Conservation (phyloP, 2,329 filamentous ascomycete species). For the Bipolaris victoriae region DNA sequence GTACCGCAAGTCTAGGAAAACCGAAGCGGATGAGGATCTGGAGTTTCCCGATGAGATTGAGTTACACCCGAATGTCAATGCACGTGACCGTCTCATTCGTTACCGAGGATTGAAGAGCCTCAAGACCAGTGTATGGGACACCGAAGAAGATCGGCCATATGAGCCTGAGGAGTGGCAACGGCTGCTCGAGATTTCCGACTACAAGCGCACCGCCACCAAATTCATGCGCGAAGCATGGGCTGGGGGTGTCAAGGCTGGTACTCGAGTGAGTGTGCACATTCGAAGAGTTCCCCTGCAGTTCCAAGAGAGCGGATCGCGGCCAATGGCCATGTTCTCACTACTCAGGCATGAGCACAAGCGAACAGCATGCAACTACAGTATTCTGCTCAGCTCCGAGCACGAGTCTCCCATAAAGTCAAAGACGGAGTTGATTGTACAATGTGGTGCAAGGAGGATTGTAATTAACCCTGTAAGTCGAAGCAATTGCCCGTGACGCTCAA, state of each 20-base stretch:
- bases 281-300: conserved; percentile 63
- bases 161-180: conserved; percentile 91
- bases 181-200: conserved; percentile 86
- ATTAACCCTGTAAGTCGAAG: conserved; percentile 69
- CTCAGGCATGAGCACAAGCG: conserved; percentile 95
- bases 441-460: conserved; percentile 82
- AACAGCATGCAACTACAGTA: conserved; percentile 81
- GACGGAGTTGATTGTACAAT: conserved; percentile 89
- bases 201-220: conserved; percentile 79
- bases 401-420: conserved; percentile 83
- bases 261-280: conserved; percentile 80
- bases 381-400: conserved; percentile 81
- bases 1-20: conserved; percentile 77
- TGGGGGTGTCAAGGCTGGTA: conserved; percentile 86
- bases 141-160: conserved; percentile 81
- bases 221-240: conserved; percentile 81
- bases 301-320: conserved; percentile 60
- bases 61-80: conserved; percentile 83
- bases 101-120: conserved; percentile 94
- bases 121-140: conserved; percentile 86
- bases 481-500: neutral
- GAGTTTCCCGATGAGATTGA: conserved; percentile 99
- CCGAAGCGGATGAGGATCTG: conserved; percentile 85
- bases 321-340: conserved; percentile 81
- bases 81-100: conserved; percentile 80